Evolutionary conservation across 1,139 yeast genomes (phyloP).

Genomic region (Suhomyces maxii): DNA sequence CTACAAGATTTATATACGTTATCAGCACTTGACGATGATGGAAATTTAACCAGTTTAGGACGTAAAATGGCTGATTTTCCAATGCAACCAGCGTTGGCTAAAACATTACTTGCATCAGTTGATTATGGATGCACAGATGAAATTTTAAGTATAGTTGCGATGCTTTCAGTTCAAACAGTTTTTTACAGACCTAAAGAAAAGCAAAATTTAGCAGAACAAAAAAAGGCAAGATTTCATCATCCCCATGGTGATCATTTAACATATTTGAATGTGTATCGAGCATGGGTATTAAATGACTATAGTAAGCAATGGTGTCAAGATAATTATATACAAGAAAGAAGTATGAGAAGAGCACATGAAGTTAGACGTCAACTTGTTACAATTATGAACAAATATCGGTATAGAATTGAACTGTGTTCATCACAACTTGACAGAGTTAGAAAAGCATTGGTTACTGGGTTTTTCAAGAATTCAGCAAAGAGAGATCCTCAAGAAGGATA

Average conservation of each 20-base stretch:
- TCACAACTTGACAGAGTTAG: constrained; percentile 63
- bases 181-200: constrained; percentile 84
- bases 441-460: constrained; percentile 80
- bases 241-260: constrained; percentile 88
- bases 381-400: constrained; percentile 59
- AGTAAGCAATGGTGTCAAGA: constrained; percentile 78
- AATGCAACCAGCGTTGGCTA: constrained; percentile 90
- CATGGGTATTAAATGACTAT: constrained; percentile 67
- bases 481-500: constrained; percentile 69
- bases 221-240: constrained; percentile 73
- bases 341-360: constrained; percentile 74
- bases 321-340: constrained; percentile 78
- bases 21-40: constrained; percentile 80
- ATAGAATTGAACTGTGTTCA: constrained; percentile 60
- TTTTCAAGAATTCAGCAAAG: constrained; percentile 81
- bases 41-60: constrained; percentile 73
- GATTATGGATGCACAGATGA: constrained; percentile 81
- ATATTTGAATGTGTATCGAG: constrained; percentile 71
- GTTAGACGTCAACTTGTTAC: constrained; percentile 69
- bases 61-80: constrained; percentile 89
- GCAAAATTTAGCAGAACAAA: constrained; percentile 70
- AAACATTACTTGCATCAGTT: constrained; percentile 73
- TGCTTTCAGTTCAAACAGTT: constrained; percentile 85
- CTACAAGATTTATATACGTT: constrained; percentile 80
- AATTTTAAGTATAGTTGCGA: constrained; percentile 79